Conservation (phyloP, 2,329 filamentous ascomycete genomes). For the Claviceps pazoutovae region DNA sequence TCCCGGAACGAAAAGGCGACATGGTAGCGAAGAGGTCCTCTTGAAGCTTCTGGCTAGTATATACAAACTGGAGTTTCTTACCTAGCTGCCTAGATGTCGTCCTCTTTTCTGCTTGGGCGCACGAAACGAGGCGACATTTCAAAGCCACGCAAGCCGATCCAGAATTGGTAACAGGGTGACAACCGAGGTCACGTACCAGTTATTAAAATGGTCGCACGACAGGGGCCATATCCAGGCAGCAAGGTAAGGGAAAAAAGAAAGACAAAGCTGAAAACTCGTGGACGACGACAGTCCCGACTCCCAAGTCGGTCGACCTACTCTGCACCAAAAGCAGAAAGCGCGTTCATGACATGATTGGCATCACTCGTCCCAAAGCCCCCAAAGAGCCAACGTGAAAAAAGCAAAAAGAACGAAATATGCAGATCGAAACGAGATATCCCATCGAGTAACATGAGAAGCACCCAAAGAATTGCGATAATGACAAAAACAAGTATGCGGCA, state of each 20-base stretch:
- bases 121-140: constrained; percentile 9
- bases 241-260: constrained; percentile 13
- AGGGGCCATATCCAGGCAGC: constrained; percentile 20
- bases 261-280: constrained; percentile 7
- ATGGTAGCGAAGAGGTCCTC: constrained; percentile 16
- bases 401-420: neutral
- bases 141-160: constrained; percentile 6
- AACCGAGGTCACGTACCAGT: constrained; percentile 9
- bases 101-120: constrained; percentile 9
- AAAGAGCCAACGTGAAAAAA: neutral
- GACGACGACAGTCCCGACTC: neutral
- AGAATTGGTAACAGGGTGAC: constrained; percentile 5
- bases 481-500: constrained; percentile 11
- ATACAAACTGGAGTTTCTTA: constrained; percentile 39
- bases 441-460: constrained; percentile 3
- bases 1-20: neutral
- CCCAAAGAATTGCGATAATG: neutral
- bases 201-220: constrained; percentile 14
- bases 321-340: constrained; percentile 12
- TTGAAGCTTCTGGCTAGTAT: constrained; percentile 33
- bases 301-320: constrained; percentile 8
- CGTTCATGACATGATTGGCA: constrained; percentile 13
- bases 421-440: constrained; percentile 2
- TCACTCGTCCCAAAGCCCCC: constrained; percentile 18
- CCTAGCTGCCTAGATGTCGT: constrained; percentile 37